Percentiles rank a stretch among this genome's conserved stretches.
These are phyloP conservation scores for Ricinus communis DNA, from an alignment of 345 rosid species.

Conservation along the genomic window DNA sequence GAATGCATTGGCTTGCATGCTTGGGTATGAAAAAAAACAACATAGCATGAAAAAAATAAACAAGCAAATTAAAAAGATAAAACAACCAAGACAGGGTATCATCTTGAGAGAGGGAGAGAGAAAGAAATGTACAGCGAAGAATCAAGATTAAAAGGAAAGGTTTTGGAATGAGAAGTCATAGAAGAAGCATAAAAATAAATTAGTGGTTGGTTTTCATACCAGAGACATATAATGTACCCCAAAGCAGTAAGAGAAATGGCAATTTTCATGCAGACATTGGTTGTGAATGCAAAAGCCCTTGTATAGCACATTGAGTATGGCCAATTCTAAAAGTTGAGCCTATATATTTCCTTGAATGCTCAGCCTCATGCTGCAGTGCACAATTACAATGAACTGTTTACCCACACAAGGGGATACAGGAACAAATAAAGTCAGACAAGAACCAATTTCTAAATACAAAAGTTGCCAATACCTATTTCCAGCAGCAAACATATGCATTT, in stretches of 20 bases:
- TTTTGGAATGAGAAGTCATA: no score
- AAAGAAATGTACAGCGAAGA: neutral
- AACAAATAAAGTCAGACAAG: neutral
- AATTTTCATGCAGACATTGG: neutral
- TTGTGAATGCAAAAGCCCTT: neutral
- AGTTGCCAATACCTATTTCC: neutral
- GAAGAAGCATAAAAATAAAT: neutral
- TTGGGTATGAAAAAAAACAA: neutral
- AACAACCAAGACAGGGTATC: neutral
- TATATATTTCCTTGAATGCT: neutral
- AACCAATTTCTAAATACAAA: neutral
- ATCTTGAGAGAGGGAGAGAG: neutral
- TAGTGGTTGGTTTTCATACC: no score
- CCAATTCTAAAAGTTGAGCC: neutral
- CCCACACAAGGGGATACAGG: neutral
- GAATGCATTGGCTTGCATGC: neutral
- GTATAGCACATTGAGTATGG: neutral
- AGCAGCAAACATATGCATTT: neutral
- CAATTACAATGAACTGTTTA: neutral
- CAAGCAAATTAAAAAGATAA: neutral
- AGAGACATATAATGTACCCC: no score
- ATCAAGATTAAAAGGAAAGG: neutral
- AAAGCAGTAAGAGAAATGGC: neutral
- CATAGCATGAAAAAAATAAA: neutral
- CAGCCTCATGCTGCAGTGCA: neutral